Percentiles rank a stretch among this genome's conserved stretches.
Evolutionary conservation across 306 rosid species (phyloP).

Genomic region (Citrullus colocynthis): DNA sequence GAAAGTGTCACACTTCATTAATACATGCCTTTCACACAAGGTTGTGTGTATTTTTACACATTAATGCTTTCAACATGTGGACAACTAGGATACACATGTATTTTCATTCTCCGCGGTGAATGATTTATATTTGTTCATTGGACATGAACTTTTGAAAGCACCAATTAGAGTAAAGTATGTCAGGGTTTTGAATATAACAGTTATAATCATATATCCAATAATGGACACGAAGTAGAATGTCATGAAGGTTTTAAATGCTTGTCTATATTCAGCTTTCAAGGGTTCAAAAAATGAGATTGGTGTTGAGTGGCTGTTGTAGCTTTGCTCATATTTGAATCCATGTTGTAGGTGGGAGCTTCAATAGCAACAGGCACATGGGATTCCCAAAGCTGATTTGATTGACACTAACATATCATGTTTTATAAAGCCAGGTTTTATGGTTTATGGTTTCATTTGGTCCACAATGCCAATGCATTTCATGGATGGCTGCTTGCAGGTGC

Average conservation of each 20-base stretch:
- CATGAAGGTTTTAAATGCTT: not conserved
- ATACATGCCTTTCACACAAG: not conserved
- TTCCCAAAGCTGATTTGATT: constrained; percentile 5
- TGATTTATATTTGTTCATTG: not conserved
- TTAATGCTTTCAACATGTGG: not conserved
- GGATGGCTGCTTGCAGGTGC: constrained; percentile 4
- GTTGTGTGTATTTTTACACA: not conserved
- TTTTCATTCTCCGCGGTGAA: not conserved
- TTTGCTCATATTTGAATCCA: not conserved
- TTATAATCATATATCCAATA: not conserved
- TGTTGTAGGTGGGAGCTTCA: constrained; percentile 7
- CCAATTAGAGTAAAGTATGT: not conserved
- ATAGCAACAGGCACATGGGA: constrained; percentile 7
- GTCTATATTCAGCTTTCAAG: constrained; percentile 1
- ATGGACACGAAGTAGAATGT: not conserved
- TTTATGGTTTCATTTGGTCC: constrained; percentile 5
- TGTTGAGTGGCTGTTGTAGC: constrained; percentile 8
- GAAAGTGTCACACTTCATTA: not conserved
- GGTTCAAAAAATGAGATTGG: not conserved
- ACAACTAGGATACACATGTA: not conserved
- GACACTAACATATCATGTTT: not conserved
- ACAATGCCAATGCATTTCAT: not conserved
- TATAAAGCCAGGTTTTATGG: not conserved
- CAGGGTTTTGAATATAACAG: not conserved
- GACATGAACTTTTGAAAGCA: not conserved